phyloP scores from a whole-genome alignment of 768 basidiomycete genomes.

The Mycena leptocephala region DNA sequence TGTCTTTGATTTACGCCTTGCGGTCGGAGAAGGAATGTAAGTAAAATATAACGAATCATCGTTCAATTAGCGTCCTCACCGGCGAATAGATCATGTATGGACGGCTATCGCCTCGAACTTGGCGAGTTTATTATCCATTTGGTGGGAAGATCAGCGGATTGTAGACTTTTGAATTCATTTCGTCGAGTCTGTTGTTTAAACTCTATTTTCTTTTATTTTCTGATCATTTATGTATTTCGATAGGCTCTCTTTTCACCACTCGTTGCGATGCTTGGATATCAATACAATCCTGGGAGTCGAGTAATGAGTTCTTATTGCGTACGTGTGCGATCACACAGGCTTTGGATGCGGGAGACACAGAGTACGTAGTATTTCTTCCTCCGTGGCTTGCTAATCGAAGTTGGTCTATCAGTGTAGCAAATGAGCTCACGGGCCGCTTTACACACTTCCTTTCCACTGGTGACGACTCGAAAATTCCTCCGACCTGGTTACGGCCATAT shows the following conservation, averaged over 20 bases:
- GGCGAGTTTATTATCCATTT: constrained; percentile 62
- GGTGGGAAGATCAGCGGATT: constrained; percentile 75
- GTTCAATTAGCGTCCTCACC: neutral
- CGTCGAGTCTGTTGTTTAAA: constrained; percentile 49
- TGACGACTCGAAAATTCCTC: constrained; percentile 4
- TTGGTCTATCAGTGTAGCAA: constrained; percentile 61
- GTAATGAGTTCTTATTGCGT: constrained; percentile 66
- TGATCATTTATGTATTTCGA: neutral
- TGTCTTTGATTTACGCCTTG: constrained; percentile 70
- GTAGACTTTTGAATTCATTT: constrained; percentile 60
- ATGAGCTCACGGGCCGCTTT: constrained; percentile 58
- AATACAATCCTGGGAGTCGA: constrained; percentile 65
- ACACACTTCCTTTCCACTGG: constrained; percentile 11
- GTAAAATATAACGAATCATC: constrained; percentile 37
- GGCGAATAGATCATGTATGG: constrained; percentile 71
- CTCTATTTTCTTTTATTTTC: neutral
- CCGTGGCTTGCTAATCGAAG: neutral
- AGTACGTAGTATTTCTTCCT: constrained; percentile 41
- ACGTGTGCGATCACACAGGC: constrained; percentile 68
- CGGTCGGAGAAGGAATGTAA: constrained; percentile 71
- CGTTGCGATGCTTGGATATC: constrained; percentile 73
- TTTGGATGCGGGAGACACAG: constrained; percentile 60
- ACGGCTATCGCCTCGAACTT: constrained; percentile 65
- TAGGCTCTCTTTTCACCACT: constrained; percentile 70
- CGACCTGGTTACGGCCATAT: constrained; percentile 9